phyloP scores from a whole-genome alignment of 192 early-diverging fungal genomes.

The Coemansia sp. region DNA sequence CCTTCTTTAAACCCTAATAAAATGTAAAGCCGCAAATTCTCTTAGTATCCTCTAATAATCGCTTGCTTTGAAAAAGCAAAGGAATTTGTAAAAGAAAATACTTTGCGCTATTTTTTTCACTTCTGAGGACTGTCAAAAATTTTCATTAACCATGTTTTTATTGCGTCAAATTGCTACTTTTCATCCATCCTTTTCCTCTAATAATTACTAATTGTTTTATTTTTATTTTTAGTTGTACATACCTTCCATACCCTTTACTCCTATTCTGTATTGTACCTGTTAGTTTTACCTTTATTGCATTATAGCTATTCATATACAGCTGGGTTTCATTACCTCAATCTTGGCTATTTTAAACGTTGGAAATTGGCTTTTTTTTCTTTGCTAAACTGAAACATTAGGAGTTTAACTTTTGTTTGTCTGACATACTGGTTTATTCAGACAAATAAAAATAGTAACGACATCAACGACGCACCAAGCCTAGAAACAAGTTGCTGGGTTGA shows the following conservation, averaged over 20 bases:
- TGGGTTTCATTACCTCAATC: no score
- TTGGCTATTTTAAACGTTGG: no score
- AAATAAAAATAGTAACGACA: not conserved
- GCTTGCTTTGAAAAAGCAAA: not conserved
- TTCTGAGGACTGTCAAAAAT: not conserved
- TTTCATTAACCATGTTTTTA: not conserved
- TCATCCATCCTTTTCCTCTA: not conserved
- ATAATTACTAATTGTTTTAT: not conserved
- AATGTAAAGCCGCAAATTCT: no score
- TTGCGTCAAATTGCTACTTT: no score
- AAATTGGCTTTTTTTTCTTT: not conserved
- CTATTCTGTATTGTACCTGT: not conserved
- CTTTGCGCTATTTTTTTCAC: no score
- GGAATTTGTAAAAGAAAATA: not conserved
- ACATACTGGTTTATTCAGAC: not conserved
- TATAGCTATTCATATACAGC: not conserved
- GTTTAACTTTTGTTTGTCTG: not conserved
- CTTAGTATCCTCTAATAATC: no score
- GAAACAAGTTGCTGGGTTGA: not conserved
- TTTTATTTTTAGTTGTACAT: constrained; percentile 1
- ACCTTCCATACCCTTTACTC: not conserved
- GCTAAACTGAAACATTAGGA: not conserved
- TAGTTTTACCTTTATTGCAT: not conserved
- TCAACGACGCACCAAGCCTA: not conserved
- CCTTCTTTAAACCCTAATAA: no score